Conservation (phyloP, 441 rosid genomes). For the Raphanus hybrid region DNA sequence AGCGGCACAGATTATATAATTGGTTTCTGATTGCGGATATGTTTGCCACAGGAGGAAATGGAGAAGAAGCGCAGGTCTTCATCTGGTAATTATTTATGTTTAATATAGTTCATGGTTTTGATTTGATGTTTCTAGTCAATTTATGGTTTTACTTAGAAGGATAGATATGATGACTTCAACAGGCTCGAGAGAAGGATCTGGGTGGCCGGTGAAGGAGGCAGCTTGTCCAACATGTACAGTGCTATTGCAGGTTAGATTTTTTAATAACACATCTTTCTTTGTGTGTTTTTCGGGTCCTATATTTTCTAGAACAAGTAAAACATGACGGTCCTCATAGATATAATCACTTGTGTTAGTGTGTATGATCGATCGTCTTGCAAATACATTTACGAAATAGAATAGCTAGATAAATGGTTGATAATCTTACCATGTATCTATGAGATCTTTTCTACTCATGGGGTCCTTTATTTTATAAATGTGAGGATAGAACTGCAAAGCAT, state of each 20-base stretch:
- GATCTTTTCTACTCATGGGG: neutral
- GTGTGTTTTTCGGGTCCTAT: conserved; percentile 8
- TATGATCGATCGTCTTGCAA: conserved; percentile 21
- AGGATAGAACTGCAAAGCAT: neutral
- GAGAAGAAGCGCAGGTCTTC: conserved; percentile 79
- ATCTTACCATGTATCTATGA: neutral
- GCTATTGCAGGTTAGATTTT: conserved; percentile 77
- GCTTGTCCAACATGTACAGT: conserved; percentile 98
- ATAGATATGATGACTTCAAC: conserved; percentile 22
- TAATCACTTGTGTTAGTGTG: conserved; percentile 17
- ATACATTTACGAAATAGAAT: conserved; percentile 8
- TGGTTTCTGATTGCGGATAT: conserved; percentile 36
- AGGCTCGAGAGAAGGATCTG: conserved; percentile 80
- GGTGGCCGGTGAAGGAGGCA: conserved; percentile 91
- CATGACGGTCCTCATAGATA: conserved; percentile 6
- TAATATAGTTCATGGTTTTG: conserved; percentile 4
- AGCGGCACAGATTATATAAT: neutral
- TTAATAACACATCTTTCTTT: neutral
- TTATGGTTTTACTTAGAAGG: conserved; percentile 4
- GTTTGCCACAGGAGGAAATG: conserved; percentile 87
- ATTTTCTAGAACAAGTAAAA: conserved; percentile 10
- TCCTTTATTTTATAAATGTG: neutral
- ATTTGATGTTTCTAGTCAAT: conserved; percentile 11
- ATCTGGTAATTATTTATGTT: conserved; percentile 54
- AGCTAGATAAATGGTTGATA: conserved; percentile 13